Evolutionary conservation across 192 early-diverging fungal species (phyloP), one percentile per base, ranked within the genome.

Genomic region (Podila epicladia): DNA sequence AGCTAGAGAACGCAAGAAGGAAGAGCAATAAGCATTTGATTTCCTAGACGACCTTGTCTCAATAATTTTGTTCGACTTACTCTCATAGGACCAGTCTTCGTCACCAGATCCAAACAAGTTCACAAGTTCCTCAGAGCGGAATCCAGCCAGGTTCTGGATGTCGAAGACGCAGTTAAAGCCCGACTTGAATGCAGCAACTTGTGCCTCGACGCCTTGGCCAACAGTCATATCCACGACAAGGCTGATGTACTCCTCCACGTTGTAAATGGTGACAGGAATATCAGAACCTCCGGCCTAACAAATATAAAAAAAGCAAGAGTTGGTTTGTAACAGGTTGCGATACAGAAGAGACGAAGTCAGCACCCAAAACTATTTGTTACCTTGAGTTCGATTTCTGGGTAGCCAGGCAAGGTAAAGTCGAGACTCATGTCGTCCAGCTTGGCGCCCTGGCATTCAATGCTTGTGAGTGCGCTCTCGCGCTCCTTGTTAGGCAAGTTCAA

Each of bases 401-500:
- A 87, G 9, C 96, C 96, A 11, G 94, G 94, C 35, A 97, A 83
- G 4, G 94, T 94, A 85, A 97, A 97, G 74, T 96, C 95, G 19
- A 98, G 86, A 35, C 88, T 87, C 48, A 98, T 86, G 55, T 94
- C 92, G 0, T 88, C 86, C 31, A 93, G 65, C n/a, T 63, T 80
- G 41, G 89, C 82, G 35, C 72, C 90, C 29, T 82, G 73, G 29
- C 88, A 83, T 50, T 75, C 85, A 73, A 95, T 86, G 19, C 70
- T 72, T 13, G 65, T 78, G n/a, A 93, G 51, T 5, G 80, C 86
- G 8, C 50, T 69, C 15, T 51, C 72, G 48, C 82, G 80, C 33
- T 90, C 85, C 28, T 82, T 85, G 48, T 64, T 79, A 19, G 85
- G 82, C 35, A 91, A 78, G 20, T 80, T 84, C 55, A 64, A 45